Evolutionary conservation across 768 basidiomycete genomes (phyloP).

Genomic region (Lentinula detonsa): DNA sequence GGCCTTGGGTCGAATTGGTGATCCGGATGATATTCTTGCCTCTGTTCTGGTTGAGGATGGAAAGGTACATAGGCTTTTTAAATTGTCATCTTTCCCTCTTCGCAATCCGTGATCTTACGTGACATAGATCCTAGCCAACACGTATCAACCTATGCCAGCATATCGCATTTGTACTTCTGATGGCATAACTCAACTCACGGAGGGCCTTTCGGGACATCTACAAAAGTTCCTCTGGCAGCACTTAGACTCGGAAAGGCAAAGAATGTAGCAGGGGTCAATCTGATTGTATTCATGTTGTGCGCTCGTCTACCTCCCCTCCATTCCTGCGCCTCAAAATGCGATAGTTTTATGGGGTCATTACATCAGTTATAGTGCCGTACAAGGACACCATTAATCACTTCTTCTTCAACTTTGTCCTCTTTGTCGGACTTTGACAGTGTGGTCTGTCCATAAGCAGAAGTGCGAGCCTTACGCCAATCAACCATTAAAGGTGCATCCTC

Average conservation of each 20-base stretch:
- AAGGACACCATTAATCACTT: slow-evolving; percentile 36
- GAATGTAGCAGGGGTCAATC: neutral
- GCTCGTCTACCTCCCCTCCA: too few relatives aligned
- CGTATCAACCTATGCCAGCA: slow-evolving; percentile 80
- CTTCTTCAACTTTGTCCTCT: slow-evolving; percentile 27
- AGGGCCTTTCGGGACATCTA: slow-evolving; percentile 53
- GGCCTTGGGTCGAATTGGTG: slow-evolving; percentile 67
- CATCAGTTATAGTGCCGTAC: slow-evolving; percentile 43
- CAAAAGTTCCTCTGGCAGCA: neutral
- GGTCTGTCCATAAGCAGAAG: slow-evolving; percentile 31
- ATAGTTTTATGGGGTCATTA: neutral
- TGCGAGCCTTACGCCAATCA: slow-evolving; percentile 34
- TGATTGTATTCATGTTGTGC: too few relatives aligned
- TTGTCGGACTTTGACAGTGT: neutral
- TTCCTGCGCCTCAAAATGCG: too few relatives aligned
- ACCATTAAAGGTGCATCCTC: slow-evolving; percentile 33
- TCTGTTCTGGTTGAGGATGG: slow-evolving; percentile 68
- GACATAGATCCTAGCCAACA: slow-evolving; percentile 56
- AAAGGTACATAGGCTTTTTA: slow-evolving; percentile 41
- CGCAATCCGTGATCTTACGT: neutral
- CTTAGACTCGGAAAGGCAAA: neutral
- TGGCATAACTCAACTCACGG: slow-evolving; percentile 63
- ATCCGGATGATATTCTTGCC: slow-evolving; percentile 80
- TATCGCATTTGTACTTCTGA: slow-evolving; percentile 77
- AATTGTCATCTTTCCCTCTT: neutral